These are phyloP conservation scores for Saccharomycopsis amapae DNA, from an alignment of 805 yeast species.

Conservation along the genomic window DNA sequence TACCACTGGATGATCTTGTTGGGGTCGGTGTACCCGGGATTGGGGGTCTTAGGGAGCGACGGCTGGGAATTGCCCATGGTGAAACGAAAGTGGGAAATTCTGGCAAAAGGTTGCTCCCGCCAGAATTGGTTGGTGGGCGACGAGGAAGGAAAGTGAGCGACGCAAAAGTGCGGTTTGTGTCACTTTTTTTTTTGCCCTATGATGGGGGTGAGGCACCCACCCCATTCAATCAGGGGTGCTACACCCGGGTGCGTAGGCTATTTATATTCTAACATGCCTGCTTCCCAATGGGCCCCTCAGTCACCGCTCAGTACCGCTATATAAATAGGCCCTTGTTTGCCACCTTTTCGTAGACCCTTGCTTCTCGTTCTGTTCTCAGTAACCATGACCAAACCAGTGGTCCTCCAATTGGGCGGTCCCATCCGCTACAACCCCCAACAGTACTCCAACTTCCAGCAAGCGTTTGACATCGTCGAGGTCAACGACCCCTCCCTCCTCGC, in stretches of 20 bases:
- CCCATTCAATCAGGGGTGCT: background rate
- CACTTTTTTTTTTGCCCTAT: background rate
- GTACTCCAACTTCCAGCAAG: slow-evolving; percentile 4
- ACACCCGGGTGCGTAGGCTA: background rate
- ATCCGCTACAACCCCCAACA: slow-evolving; percentile 17
- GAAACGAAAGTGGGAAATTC: too few species aligned
- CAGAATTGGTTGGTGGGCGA: too few species aligned
- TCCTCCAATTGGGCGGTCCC: slow-evolving; percentile 20
- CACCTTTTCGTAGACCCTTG: too few species aligned
- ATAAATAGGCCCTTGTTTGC: too few species aligned
- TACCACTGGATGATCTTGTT: slow-evolving; percentile 20
- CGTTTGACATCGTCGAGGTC: slow-evolving; percentile 11
- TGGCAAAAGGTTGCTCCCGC: too few species aligned
- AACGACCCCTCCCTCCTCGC: too few species aligned
- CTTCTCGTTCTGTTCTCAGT: too few species aligned
- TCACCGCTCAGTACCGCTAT: too few species aligned
- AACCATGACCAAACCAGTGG: slow-evolving; percentile 14
- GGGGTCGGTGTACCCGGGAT: slow-evolving; percentile 19
- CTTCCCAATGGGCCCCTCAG: too few species aligned
- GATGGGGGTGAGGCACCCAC: background rate
- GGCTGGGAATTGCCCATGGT: too few species aligned
- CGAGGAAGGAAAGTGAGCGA: too few species aligned
- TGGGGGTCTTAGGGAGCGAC: slow-evolving; percentile 14
- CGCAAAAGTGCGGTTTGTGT: background rate
- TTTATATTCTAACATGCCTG: too few species aligned